Evolutionary conservation across 73 alveolate species (phyloP).

Genomic region (Urostyla sp.): DNA sequence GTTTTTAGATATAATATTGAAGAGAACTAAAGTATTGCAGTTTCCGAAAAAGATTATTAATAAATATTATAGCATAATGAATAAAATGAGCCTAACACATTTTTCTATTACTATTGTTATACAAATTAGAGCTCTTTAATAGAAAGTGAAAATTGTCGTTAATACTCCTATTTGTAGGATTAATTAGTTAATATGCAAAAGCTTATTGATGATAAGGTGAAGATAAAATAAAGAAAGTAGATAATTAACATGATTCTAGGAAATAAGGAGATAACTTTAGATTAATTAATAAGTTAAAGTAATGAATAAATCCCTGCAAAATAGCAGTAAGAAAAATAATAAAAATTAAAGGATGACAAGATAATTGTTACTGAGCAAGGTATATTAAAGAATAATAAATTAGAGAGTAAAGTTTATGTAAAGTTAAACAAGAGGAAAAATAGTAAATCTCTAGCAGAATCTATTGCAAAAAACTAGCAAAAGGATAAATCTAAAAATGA

Average conservation of each 20-base stretch:
- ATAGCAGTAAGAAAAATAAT: too few species aligned
- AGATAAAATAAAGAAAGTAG: too few species aligned
- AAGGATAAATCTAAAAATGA: too few species aligned
- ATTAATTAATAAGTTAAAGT: too few species aligned
- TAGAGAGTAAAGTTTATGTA: too few species aligned
- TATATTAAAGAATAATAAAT: too few species aligned
- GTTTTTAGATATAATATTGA: neutral
- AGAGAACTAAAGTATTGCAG: neutral
- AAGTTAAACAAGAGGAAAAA: too few species aligned
- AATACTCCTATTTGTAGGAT: neutral
- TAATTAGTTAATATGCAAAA: neutral
- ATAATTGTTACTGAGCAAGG: too few species aligned
- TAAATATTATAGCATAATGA: neutral
- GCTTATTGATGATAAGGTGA: neutral
- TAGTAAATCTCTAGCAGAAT: too few species aligned
- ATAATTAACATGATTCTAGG: conserved; percentile 13
- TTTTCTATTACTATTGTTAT: neutral
- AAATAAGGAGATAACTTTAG: neutral
- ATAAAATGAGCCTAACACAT: neutral
- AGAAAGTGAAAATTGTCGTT: neutral
- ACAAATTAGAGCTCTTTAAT: neutral
- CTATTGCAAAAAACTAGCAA: too few species aligned
- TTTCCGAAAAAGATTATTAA: neutral
- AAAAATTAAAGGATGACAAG: too few species aligned
- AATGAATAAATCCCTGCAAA: too few species aligned